Evolutionary conservation across 495 filamentous ascomycete species (phyloP).

Genomic region (Wilcoxina mikolae): DNA sequence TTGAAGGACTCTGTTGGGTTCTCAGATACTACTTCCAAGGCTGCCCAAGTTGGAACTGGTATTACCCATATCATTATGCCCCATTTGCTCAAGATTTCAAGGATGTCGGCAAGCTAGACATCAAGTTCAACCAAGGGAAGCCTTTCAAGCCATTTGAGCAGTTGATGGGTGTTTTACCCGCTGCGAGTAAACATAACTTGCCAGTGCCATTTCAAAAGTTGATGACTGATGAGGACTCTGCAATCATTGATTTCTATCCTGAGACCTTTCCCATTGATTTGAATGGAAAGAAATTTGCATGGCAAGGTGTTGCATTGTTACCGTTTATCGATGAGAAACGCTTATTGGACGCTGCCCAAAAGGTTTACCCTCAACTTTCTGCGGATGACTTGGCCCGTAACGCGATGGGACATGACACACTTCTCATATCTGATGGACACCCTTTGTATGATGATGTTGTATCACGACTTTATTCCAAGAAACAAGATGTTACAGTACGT

Average conservation of each 20-base stretch:
- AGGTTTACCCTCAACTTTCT: constrained; percentile 63
- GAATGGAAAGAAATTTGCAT: constrained; percentile 96
- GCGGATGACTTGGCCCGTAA: constrained; percentile 70
- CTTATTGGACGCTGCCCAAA: constrained; percentile 66
- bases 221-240: constrained; percentile 73
- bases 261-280: constrained; percentile 84
- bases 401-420: constrained; percentile 58
- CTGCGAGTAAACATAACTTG: constrained; percentile 80
- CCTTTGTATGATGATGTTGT: constrained; percentile 69
- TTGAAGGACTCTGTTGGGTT: constrained; percentile 98
- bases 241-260: constrained; percentile 95
- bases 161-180: constrained; percentile 93
- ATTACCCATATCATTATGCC: constrained; percentile 95
- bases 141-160: constrained; percentile 92
- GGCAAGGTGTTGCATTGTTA: constrained; percentile 87
- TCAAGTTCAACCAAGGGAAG: constrained; percentile 71
- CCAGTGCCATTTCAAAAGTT: constrained; percentile 71
- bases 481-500: constrained; percentile 41
- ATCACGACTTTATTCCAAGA: constrained; percentile 78
- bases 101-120: constrained; percentile 60
- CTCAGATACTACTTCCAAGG: constrained; percentile 95
- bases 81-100: constrained; percentile 94
- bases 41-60: constrained; percentile 97
- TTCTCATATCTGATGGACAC: constrained; percentile 71
- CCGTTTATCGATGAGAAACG: constrained; percentile 93